A percentile compares a stretch with the other conserved stretches of the same genome.
Evolutionary conservation across 805 yeast genomes (phyloP).

Genomic region (Teunomyces gatunensis): DNA sequence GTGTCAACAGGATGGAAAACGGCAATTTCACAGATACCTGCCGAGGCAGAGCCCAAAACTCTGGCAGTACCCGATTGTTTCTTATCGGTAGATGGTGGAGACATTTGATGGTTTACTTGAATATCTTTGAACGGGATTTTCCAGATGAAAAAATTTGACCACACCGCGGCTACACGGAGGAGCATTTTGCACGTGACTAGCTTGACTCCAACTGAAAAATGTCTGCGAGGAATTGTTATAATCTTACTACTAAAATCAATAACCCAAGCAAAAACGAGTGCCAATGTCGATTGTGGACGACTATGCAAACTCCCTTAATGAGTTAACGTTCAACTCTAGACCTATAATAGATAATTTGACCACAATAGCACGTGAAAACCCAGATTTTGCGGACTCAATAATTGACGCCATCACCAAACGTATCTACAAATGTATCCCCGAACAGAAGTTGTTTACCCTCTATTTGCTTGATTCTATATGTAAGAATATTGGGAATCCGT

Average conservation of each 20-base stretch:
- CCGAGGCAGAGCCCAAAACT: slow-evolving; percentile 95
- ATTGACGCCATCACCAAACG: slow-evolving; percentile 72
- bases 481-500: slow-evolving; percentile 88
- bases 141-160: slow-evolving; percentile 8
- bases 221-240: no score
- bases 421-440: slow-evolving; percentile 73
- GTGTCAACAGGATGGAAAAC: slow-evolving; percentile 99
- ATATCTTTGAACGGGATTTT: not conserved
- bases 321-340: slow-evolving; percentile 81
- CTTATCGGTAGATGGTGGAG: slow-evolving; percentile 54
- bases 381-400: slow-evolving; percentile 72
- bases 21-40: slow-evolving; percentile 94
- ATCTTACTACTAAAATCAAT: no score
- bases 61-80: slow-evolving; percentile 88
- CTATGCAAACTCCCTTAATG: slow-evolving; percentile 66
- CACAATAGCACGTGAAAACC: slow-evolving; percentile 80
- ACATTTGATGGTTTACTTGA: slow-evolving; percentile 24
- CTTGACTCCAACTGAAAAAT: no score
- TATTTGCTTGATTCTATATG: slow-evolving; percentile 89
- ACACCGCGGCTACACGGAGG: slow-evolving; percentile 9
- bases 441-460: slow-evolving; percentile 78
- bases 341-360: slow-evolving; percentile 88
- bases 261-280: not conserved
- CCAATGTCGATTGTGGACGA: slow-evolving; percentile 38
- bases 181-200: not conserved